phyloP scores from a whole-genome alignment of 2,329 filamentous ascomycete species.

The Talaromyces atroroseus region DNA sequence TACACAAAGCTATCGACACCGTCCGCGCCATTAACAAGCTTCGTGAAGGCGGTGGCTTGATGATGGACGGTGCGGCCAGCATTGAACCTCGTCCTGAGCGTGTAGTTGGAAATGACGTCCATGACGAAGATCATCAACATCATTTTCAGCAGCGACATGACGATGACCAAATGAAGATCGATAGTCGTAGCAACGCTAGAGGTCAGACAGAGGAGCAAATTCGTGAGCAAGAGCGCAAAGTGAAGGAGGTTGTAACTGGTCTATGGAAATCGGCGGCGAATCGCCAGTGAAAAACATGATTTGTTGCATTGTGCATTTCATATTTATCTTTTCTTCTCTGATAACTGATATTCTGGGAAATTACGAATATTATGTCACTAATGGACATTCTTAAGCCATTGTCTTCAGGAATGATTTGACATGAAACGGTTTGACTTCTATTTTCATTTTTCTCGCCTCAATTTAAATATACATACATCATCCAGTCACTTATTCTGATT shows the following conservation, averaged over 20 bases:
- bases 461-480: neutral
- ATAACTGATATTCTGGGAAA: neutral
- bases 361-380: neutral
- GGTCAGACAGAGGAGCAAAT: conserved; percentile 61
- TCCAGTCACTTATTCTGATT: neutral
- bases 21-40: conserved; percentile 64
- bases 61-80: conserved; percentile 58
- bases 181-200: conserved; percentile 54
- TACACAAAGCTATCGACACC: conserved; percentile 64
- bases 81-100: conserved; percentile 49
- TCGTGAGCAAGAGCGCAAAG: conserved; percentile 53
- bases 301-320: neutral
- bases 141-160: conserved; percentile 15
- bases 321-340: neutral
- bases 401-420: neutral
- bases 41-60: conserved; percentile 55
- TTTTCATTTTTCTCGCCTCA: neutral
- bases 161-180: conserved; percentile 47
- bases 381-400: neutral
- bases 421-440: neutral
- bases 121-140: conserved; percentile 31
- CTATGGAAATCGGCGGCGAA: conserved; percentile 43
- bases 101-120: conserved; percentile 40
- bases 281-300: conserved; percentile 15
- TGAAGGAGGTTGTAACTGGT: conserved; percentile 54